Percentiles rank a stretch among this genome's conserved stretches.
Conservation (phyloP, 2,329 filamentous ascomycete species). For the Monosporascus sp. region DNA sequence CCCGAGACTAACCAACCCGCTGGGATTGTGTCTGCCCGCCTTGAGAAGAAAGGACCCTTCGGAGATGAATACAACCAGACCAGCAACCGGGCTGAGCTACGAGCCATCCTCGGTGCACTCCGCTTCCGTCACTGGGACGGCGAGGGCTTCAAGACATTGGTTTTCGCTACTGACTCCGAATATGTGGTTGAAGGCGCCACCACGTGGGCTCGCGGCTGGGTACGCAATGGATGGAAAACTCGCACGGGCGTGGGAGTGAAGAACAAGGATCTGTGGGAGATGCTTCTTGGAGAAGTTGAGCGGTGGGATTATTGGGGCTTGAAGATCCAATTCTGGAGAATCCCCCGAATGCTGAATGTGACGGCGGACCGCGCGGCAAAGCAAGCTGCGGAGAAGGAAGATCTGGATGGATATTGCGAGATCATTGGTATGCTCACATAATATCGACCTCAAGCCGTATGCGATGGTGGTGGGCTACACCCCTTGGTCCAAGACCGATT, state of each 20-base stretch:
- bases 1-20: background rate
- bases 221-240: constrained; percentile 39
- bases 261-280: constrained; percentile 50
- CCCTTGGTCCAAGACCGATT: too few relatives aligned
- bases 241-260: constrained; percentile 29
- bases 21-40: constrained; percentile 19
- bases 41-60: constrained; percentile 35
- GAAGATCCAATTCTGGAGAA: too few relatives aligned
- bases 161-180: constrained; percentile 49
- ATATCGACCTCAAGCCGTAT: too few relatives aligned
- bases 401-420: too few relatives aligned
- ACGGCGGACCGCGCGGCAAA: too few relatives aligned
- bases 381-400: too few relatives aligned
- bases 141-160: constrained; percentile 35
- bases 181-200: constrained; percentile 44
- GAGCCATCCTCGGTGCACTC: constrained; percentile 44
- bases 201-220: constrained; percentile 36
- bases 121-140: constrained; percentile 35
- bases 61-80: constrained; percentile 35
- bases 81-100: constrained; percentile 47
- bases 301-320: too few relatives aligned
- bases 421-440: too few relatives aligned
- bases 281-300: too few relatives aligned
- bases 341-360: too few relatives aligned
- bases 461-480: too few relatives aligned